These are phyloP conservation scores for Myxozyma vanderwaltii DNA, from an alignment of 805 yeast genomes.

Conservation along the genomic window DNA sequence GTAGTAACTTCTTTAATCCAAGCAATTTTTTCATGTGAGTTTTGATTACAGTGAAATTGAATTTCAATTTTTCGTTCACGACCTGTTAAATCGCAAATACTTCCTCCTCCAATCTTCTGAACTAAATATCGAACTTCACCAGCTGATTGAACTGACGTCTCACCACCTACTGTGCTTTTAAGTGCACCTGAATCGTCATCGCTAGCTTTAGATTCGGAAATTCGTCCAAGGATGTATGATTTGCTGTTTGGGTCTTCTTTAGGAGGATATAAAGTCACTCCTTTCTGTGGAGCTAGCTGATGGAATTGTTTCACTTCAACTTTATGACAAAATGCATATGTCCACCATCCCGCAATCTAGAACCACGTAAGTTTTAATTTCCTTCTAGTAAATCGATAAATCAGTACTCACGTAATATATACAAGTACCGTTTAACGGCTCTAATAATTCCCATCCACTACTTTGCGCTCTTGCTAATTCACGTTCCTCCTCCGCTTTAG, in stretches of 20 bases:
- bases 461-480: constrained; percentile 27
- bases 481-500: constrained; percentile 30
- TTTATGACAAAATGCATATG: constrained; percentile 35
- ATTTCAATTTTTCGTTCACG: constrained; percentile 57
- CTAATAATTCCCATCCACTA: constrained; percentile 32
- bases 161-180: constrained; percentile 6
- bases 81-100: constrained; percentile 60
- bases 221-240: constrained; percentile 27
- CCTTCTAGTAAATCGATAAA: background rate
- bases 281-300: constrained; percentile 31
- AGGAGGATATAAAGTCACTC: constrained; percentile 26
- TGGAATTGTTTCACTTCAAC: constrained; percentile 34
- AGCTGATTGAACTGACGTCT: constrained; percentile 30
- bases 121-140: constrained; percentile 39
- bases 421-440: constrained; percentile 32
- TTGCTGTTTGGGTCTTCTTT: constrained; percentile 28
- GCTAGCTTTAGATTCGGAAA: background rate
- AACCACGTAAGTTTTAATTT: background rate
- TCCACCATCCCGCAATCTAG: constrained; percentile 37
- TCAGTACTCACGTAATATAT: constrained; percentile 27
- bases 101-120: constrained; percentile 53
- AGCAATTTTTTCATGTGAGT: constrained; percentile 39
- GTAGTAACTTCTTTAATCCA: constrained; percentile 57
- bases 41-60: constrained; percentile 57
- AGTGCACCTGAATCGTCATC: background rate